These are phyloP conservation scores for Chytriomyces hyalinus DNA, from an alignment of 192 early-diverging fungal species.

Conservation along the genomic window DNA sequence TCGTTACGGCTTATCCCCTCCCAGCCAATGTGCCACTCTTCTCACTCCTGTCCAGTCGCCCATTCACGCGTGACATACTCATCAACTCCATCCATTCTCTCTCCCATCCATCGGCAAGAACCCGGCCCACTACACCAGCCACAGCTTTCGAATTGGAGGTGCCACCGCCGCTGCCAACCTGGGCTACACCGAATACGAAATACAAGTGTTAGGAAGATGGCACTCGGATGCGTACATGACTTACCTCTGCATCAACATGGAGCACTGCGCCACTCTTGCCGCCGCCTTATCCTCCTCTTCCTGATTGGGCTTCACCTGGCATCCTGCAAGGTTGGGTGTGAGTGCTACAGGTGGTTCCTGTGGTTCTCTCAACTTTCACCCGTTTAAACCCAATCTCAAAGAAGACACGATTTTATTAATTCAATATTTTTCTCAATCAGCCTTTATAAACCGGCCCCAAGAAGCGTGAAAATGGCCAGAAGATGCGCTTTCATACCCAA, in stretches of 20 bases:
- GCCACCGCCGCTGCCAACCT: conserved; percentile 6
- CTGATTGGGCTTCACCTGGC: no score
- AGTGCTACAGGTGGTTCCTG: no score
- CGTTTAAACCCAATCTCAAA: no score
- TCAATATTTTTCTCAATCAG: no score
- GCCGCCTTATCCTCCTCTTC: not conserved
- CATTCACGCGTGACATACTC: not conserved
- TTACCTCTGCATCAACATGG: not conserved
- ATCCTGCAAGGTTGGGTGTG: no score
- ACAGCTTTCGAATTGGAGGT: conserved; percentile 24
- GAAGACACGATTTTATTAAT: no score
- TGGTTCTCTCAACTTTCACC: no score
- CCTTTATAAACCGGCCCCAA: no score
- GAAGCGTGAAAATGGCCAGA: no score
- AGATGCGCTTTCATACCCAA: no score
- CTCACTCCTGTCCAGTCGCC: not conserved
- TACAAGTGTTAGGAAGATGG: not conserved
- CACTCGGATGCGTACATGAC: conserved; percentile 14
- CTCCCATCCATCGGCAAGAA: not conserved
- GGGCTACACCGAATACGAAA: not conserved
- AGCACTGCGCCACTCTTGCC: not conserved
- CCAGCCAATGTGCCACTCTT: not conserved
- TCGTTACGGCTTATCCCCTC: not conserved
- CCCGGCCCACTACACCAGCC: not conserved
- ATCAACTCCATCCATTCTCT: not conserved